These are phyloP conservation scores for Phytophthora citrophthora DNA, from an alignment of 352 stramenopile species.

Conservation along the genomic window DNA sequence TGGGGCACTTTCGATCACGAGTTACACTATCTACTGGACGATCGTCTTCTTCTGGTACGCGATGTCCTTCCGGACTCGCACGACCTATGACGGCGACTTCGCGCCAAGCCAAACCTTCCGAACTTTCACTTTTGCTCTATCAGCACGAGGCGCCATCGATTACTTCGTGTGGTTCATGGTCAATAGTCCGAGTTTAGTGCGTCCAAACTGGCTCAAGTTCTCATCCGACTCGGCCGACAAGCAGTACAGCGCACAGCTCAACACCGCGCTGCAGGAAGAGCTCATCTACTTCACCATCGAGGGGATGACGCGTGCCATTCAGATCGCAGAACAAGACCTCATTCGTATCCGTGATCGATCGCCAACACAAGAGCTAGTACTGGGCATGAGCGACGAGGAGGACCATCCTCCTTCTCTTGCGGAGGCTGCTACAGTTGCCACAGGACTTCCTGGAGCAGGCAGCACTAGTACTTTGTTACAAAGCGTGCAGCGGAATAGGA, in stretches of 20 bases:
- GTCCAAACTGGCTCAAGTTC: constrained; percentile 73
- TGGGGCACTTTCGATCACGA: constrained; percentile 79
- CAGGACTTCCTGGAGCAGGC: constrained; percentile 6
- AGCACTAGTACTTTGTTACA: constrained; percentile 25
- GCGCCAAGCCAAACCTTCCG: constrained; percentile 64
- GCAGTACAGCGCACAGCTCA: constrained; percentile 88
- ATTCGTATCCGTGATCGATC: constrained; percentile 50
- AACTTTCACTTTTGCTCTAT: constrained; percentile 70
- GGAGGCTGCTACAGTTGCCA: constrained; percentile 38
- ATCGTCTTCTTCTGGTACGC: constrained; percentile 84
- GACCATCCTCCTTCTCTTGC: constrained; percentile 3
- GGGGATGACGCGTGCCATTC: constrained; percentile 81
- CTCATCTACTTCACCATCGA: constrained; percentile 92
- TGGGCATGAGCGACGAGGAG: constrained; percentile 27
- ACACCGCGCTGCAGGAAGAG: constrained; percentile 86
- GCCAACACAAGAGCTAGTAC: constrained; percentile 51
- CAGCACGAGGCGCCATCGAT: constrained; percentile 69
- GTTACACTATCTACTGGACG: constrained; percentile 86
- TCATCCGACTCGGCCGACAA: constrained; percentile 80
- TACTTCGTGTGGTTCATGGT: constrained; percentile 91
- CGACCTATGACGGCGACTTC: constrained; percentile 49
- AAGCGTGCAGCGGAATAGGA: constrained; percentile 28
- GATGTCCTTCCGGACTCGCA: constrained; percentile 69
- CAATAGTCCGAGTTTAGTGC: constrained; percentile 68
- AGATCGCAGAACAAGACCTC: constrained; percentile 73